Conservation (phyloP, 768 basidiomycete genomes). For the Collybia sordida region DNA sequence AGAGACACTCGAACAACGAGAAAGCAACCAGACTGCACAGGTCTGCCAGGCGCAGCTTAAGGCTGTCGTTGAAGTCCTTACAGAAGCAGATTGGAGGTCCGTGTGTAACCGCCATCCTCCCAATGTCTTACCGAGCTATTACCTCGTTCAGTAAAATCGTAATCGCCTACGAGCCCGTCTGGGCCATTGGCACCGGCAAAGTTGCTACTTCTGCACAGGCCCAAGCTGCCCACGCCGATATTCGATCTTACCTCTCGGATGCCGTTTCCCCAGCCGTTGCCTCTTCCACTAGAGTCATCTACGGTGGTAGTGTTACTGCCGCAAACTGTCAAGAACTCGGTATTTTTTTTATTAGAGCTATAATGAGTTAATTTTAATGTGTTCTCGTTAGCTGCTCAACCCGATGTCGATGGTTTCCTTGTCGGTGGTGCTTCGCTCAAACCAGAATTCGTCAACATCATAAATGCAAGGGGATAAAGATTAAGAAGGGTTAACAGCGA, state of each 20-base stretch:
- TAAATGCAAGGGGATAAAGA: conserved; percentile 49
- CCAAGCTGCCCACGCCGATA: conserved; percentile 85
- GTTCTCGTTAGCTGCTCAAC: conserved; percentile 53
- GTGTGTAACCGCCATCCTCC: conserved; percentile 18
- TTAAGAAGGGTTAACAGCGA: background rate
- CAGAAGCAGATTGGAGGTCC: conserved; percentile 78
- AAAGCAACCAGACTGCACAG: conserved; percentile 69
- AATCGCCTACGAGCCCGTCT: conserved; percentile 95
- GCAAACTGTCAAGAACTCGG: conserved; percentile 86
- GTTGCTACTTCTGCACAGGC: conserved; percentile 92
- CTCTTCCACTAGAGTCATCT: conserved; percentile 80
- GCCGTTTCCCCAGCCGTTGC: conserved; percentile 71
- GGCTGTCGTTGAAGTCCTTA: conserved; percentile 64
- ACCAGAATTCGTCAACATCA: conserved; percentile 92
- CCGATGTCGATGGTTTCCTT: conserved; percentile 96
- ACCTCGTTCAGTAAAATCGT: conserved; percentile 71
- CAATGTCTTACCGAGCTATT: background rate
- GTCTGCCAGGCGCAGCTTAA: conserved; percentile 84
- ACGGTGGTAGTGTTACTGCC: conserved; percentile 94
- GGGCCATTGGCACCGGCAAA: conserved; percentile 98
- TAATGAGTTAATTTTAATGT: background rate
- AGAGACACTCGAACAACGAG: conserved; percentile 88
- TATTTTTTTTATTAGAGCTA: conserved; percentile 35
- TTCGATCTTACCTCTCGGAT: conserved; percentile 71
- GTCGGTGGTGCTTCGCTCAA: conserved; percentile 98